A percentile compares a stretch with the other conserved stretches of the same genome.
Conservation (phyloP, 2,329 filamentous ascomycete species). For the Pseudocercospora cruenta region DNA sequence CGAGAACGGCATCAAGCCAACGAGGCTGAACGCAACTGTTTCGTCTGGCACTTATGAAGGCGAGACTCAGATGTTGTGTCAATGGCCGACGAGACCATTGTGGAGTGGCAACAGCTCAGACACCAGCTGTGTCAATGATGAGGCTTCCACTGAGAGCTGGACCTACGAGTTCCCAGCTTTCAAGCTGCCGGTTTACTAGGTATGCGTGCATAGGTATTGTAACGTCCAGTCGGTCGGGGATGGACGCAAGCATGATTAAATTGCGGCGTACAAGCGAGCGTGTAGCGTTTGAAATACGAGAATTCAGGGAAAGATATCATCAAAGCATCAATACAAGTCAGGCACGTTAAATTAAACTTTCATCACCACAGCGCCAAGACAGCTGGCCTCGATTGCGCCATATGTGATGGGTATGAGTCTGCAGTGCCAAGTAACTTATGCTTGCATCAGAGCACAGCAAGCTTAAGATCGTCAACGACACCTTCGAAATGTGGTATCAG, state of each 20-base stretch:
- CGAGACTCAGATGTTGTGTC: conserved; percentile 46
- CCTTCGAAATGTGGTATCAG: background rate
- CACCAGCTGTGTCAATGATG: conserved; percentile 44
- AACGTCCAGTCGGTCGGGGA: too few relatives aligned
- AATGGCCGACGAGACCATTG: conserved; percentile 50
- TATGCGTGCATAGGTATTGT: background rate
- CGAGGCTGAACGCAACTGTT: conserved; percentile 48
- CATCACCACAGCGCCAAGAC: background rate
- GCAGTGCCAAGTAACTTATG: background rate
- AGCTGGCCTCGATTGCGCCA: background rate
- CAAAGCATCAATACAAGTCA: too few relatives aligned
- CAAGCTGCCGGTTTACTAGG: conserved; percentile 27
- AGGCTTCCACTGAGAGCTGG: conserved; percentile 32
- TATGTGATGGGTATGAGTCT: background rate
- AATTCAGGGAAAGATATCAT: too few relatives aligned
- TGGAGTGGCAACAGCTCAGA: conserved; percentile 44
- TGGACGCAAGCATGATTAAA: too few relatives aligned
- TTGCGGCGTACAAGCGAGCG: too few relatives aligned
- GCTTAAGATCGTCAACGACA: background rate
- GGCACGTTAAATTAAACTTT: too few relatives aligned
- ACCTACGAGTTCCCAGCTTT: conserved; percentile 26
- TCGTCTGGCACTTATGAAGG: conserved; percentile 34
- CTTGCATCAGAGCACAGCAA: background rate
- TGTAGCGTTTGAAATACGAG: too few relatives aligned
- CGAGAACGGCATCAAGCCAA: conserved; percentile 52